A percentile compares a stretch with the other conserved stretches of the same genome.
Evolutionary conservation across 2,329 filamentous ascomycete genomes (phyloP).

Genomic region (Penicillium sp.): DNA sequence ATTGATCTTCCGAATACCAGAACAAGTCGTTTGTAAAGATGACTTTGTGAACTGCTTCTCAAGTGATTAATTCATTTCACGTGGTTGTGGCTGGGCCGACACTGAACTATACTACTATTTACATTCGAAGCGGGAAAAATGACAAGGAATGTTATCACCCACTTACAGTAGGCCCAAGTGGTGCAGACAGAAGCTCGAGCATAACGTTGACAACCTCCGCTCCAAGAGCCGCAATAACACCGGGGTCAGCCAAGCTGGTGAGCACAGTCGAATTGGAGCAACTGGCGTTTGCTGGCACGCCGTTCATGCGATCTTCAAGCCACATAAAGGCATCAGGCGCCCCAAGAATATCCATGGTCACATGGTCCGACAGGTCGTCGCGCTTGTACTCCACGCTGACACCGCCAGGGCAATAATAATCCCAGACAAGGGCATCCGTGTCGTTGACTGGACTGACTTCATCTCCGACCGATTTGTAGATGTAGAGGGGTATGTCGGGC

Average conservation of each 20-base stretch:
- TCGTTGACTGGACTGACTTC: constrained; percentile 42
- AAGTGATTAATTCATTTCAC: no score
- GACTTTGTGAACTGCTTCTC: no score
- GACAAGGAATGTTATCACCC: constrained; percentile 3
- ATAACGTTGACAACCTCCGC: constrained; percentile 13
- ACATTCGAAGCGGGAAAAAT: no score
- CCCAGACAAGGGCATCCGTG: constrained; percentile 41
- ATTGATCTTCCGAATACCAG: no score
- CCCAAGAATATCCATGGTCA: constrained; percentile 31
- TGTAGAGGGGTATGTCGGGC: constrained; percentile 47
- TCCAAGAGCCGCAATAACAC: constrained; percentile 11
- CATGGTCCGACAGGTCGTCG: constrained; percentile 43
- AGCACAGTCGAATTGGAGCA: constrained; percentile 17
- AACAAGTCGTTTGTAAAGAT: no score
- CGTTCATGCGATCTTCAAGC: constrained; percentile 23
- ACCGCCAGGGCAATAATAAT: constrained; percentile 33
- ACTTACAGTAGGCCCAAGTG: constrained; percentile 13
- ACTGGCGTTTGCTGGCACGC: constrained; percentile 9
- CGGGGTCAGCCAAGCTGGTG: constrained; percentile 16
- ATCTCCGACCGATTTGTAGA: constrained; percentile 50
- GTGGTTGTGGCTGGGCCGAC: no score
- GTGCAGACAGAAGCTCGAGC: constrained; percentile 8
- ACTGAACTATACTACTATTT: no score
- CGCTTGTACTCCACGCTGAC: constrained; percentile 44
- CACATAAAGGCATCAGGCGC: constrained; percentile 29